A percentile compares a stretch with the other conserved stretches of the same genome.
Evolutionary conservation across 2,329 filamentous ascomycete species (phyloP).

Genomic region (Immersiporthe knoxdaviesiana): DNA sequence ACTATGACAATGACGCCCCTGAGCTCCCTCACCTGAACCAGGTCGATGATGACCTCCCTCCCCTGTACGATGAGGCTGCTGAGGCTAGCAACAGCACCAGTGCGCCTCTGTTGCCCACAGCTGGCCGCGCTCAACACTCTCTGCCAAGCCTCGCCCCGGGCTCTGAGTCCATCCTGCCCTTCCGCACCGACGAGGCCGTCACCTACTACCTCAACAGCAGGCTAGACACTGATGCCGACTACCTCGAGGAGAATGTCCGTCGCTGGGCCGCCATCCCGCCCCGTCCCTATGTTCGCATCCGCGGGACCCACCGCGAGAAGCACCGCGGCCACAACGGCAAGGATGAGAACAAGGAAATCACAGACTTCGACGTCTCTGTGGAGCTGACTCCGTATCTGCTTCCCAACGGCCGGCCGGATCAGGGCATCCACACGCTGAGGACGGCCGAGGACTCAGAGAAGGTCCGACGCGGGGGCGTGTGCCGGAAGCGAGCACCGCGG

Average conservation of each 20-base stretch:
- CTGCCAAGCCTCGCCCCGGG: slow-evolving; percentile 23
- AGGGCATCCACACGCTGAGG: slow-evolving; percentile 49
- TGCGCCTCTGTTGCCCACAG: slow-evolving; percentile 34
- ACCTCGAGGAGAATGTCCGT: slow-evolving; percentile 50
- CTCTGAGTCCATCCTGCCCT: slow-evolving; percentile 29
- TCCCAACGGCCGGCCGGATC: slow-evolving; percentile 44
- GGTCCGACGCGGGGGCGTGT: slow-evolving; percentile 66
- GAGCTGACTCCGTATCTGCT: slow-evolving; percentile 64
- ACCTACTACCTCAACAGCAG: slow-evolving; percentile 47
- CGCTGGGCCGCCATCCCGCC: slow-evolving; percentile 53
- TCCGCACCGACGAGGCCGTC: slow-evolving; percentile 19
- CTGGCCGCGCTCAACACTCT: slow-evolving; percentile 25
- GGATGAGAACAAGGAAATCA: slow-evolving; percentile 49
- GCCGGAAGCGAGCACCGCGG: slow-evolving; percentile 55
- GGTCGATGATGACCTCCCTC: slow-evolving; percentile 49
- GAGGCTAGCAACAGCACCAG: slow-evolving; percentile 27
- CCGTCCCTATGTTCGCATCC: slow-evolving; percentile 55
- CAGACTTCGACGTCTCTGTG: slow-evolving; percentile 63
- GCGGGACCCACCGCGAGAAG: slow-evolving; percentile 55
- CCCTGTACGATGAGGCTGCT: slow-evolving; percentile 48
- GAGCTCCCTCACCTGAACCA: slow-evolving; percentile 33
- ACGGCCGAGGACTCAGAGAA: slow-evolving; percentile 63
- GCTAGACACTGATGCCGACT: slow-evolving; percentile 49
- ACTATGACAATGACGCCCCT: slow-evolving; percentile 43
- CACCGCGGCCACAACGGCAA: slow-evolving; percentile 49